Conservation (phyloP, 495 filamentous ascomycete species). For the Daldinia vernicosa region DNA sequence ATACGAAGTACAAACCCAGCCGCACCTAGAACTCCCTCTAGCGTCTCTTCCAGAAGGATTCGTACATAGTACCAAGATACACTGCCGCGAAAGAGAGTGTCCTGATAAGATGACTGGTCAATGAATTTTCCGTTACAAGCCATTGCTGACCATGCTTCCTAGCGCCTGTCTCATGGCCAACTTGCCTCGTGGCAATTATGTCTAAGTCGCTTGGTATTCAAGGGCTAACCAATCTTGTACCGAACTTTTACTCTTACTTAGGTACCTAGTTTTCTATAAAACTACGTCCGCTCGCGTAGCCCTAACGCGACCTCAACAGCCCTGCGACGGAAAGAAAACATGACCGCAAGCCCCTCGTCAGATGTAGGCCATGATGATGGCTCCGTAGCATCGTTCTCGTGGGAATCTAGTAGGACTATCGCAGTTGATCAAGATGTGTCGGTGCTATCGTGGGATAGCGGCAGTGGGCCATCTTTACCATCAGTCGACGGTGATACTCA, state of each 20-base stretch:
- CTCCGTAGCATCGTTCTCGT: conserved; percentile 14
- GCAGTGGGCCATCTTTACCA: conserved; percentile 44
- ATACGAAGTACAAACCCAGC: conserved; percentile 18
- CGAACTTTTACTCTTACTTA: background rate
- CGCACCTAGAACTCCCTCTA: conserved; percentile 17
- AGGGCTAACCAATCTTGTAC: background rate
- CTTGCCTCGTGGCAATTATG: conserved; percentile 17
- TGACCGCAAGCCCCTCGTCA: conserved; percentile 17
- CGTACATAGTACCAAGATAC: conserved; percentile 26
- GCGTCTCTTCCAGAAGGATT: conserved; percentile 27
- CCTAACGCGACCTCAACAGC: background rate
- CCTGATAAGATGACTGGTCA: conserved; percentile 20
- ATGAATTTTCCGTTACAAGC: conserved; percentile 11
- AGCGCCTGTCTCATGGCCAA: background rate
- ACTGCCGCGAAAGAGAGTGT: conserved; percentile 5
- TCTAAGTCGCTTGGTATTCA: background rate
- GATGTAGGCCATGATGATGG: conserved; percentile 13
- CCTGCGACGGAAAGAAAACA: background rate
- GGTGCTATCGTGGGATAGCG: conserved; percentile 41
- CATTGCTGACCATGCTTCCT: conserved; percentile 21
- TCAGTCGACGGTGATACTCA: conserved; percentile 42
- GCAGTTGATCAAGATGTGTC: conserved; percentile 31
- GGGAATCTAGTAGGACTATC: conserved; percentile 18
- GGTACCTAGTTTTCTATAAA: background rate
- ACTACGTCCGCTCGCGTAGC: background rate